Base-by-base conservation (phyloP, 192 early-diverging fungal species). In the Dispira simplex region DNA sequence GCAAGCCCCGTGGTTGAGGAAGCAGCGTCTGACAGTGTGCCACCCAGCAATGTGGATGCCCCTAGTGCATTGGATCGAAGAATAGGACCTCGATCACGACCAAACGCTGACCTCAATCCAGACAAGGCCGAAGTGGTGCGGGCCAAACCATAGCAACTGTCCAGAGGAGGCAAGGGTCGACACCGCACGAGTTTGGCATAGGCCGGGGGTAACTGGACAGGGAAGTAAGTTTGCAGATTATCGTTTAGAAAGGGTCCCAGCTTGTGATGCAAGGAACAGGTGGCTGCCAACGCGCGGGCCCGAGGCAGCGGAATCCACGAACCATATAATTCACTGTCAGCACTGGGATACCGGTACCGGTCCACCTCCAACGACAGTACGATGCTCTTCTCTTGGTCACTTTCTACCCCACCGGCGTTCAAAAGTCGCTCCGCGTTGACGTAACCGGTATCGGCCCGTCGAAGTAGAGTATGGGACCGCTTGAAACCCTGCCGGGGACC, bases 241-340 rank as follows among this genome's bases (percentile, higher is more conserved):
- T 91, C 88, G 65, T 84, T 77, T 63, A 95, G 73, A 60, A 95
- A 93, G 16, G 78, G 79, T 0, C 80, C 85, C 8, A 92, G 67
- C 46, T 81, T 77, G 60, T 85, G 76, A 52, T 91, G 83, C 10
- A 96, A 69, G 27, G 87, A 88, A 66, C 89, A 87, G 0, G 85
- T 91, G 1, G 87, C 75, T 0, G 92, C 88, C 52, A 97, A 76
- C 8, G 87, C 88, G 26, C 87, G 81, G 9, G 90, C 93, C 8
- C 93, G 83, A 1, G 78, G 73, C 25, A 97, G 78, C 11, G 93
- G 93, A 56, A 97, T 90, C 93, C 93, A 97, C 8, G 92, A 94
- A 28, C 93, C 93, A 56, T 81, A 84, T 27, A 94, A 73, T 64
- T 79, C 75, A 32, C 82, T 84, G 25, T 81, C 76, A 46, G 79